Percentiles rank a stretch among this genome's conserved stretches.
These are phyloP conservation scores for Halenospora varia DNA, from an alignment of 495 filamentous ascomycete genomes.

Conservation along the genomic window DNA sequence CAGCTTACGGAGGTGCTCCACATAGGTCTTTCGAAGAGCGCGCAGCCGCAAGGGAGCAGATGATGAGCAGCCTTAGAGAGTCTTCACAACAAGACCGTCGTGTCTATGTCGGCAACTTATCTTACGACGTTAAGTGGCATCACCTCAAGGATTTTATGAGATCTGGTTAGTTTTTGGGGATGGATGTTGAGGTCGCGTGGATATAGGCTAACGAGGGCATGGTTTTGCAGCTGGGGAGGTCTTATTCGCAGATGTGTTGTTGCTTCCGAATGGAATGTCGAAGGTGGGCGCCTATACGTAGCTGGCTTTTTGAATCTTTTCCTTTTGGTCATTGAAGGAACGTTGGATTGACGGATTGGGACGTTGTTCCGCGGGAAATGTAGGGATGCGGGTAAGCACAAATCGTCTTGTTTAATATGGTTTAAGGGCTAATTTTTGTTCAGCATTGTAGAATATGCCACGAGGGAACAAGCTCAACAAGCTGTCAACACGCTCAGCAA, in stretches of 20 bases:
- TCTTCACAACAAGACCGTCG: conserved; percentile 92
- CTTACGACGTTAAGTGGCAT: conserved; percentile 99
- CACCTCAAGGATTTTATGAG: conserved; percentile 99
- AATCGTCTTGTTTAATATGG: not conserved
- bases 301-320: conserved; percentile 76
- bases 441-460: conserved; percentile 99
- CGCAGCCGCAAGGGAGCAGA: conserved; percentile 80
- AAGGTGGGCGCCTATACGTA: conserved; percentile 98
- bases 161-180: conserved; percentile 67
- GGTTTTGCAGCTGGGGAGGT: conserved; percentile 83
- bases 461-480: conserved; percentile 96
- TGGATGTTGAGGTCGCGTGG: not conserved
- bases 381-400: conserved; percentile 98
- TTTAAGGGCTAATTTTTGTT: conserved; percentile 22
- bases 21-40: conserved; percentile 80
- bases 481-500: conserved; percentile 98
- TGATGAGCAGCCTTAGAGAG: conserved; percentile 91
- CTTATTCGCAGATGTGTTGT: conserved; percentile 98
- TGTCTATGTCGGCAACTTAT: conserved; percentile 98
- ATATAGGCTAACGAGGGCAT: conserved; percentile 11
- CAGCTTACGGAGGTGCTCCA: conserved; percentile 57
- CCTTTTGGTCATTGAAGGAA: conserved; percentile 78
- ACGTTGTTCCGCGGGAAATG: conserved; percentile 80
- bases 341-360: conserved; percentile 99
- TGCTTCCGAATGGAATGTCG: conserved; percentile 99